These are phyloP conservation scores for Gaeumannomyces tritici DNA, from an alignment of 2,329 filamentous ascomycete genomes.

Conservation along the genomic window DNA sequence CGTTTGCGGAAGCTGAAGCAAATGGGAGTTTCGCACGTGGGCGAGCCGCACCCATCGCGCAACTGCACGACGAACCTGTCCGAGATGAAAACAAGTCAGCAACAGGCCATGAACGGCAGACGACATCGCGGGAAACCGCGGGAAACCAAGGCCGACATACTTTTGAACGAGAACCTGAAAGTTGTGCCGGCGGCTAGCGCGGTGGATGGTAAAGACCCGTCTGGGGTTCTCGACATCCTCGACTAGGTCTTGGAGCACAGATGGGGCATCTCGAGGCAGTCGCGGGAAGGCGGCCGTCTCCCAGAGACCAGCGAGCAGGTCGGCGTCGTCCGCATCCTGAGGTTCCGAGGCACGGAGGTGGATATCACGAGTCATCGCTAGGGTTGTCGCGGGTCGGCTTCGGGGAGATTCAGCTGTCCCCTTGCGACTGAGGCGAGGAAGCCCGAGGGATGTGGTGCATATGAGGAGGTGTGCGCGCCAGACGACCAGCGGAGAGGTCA, in stretches of 20 bases:
- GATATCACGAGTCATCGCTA: constrained; percentile 36
- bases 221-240: constrained; percentile 52
- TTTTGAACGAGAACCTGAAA: constrained; percentile 60
- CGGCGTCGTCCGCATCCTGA: constrained; percentile 23
- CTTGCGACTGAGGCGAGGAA: not conserved
- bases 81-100: constrained; percentile 5
- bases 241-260: constrained; percentile 43
- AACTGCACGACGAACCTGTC: constrained; percentile 72
- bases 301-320: constrained; percentile 50
- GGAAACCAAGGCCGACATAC: constrained; percentile 34
- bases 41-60: constrained; percentile 66
- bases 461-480: not conserved
- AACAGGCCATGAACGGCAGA: not conserved
- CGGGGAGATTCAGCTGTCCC: not conserved
- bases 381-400: not conserved
- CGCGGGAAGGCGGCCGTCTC: constrained; percentile 49
- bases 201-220: constrained; percentile 50
- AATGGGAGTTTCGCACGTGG: constrained; percentile 61
- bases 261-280: constrained; percentile 50
- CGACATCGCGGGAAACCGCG: not conserved
- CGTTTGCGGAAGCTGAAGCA: constrained; percentile 73
- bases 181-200: constrained; percentile 49
- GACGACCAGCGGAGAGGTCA: too few relatives aligned
- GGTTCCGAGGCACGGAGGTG: constrained; percentile 17
- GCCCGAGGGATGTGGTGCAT: not conserved